Evolutionary conservation across 2,329 filamentous ascomycete genomes (phyloP), one percentile per base, ranked within the genome.

Genomic region (Diplodia sapinea): DNA sequence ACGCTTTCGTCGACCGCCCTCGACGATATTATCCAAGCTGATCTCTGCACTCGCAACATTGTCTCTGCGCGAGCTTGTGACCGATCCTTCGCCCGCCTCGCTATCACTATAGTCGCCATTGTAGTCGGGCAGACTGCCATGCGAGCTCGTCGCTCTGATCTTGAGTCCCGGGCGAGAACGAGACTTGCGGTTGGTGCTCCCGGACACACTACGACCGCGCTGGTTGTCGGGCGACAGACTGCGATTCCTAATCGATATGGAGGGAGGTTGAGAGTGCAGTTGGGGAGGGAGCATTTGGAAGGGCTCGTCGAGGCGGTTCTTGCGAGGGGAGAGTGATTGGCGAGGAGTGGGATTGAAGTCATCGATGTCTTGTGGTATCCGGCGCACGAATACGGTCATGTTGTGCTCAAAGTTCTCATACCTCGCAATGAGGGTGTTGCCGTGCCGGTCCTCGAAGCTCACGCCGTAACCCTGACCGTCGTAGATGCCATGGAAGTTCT

Each of bases 401-500:
- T 94, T 91, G 79, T 96, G 89, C 73, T 87, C 86, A 77, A 99
- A 93, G 83, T 99, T 99, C 81, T 98, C 94, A 79, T 97, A 97
- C 69, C 93, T 89, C 71, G 94, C 93, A 79, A 99, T 98, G 75
- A 99, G 88, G 69, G 91, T 96, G 75, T 91, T 94, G 74, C 92
- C 93, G 74, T 91, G 84, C 71, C 92, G 88, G 79, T 98, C 94
- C 81, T 98, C 94, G 76, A 99, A 98, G 81, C 93, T 96, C 76
- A 99, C 91, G 72, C 95, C 94, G 77, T 90, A 73, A 31, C 66
- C 66, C 59, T 62, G 65, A 29, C 63, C 63, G 71, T 94, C 92
- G 79, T 97, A 97, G 72, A 99, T 86, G 69, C 95, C 95, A 78
- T 97, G 98, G 82, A 98, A 98, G 84, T 97, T 98, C 86, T 97